Conservation (phyloP, 768 basidiomycete species). For the Lactifluus echinatus region DNA sequence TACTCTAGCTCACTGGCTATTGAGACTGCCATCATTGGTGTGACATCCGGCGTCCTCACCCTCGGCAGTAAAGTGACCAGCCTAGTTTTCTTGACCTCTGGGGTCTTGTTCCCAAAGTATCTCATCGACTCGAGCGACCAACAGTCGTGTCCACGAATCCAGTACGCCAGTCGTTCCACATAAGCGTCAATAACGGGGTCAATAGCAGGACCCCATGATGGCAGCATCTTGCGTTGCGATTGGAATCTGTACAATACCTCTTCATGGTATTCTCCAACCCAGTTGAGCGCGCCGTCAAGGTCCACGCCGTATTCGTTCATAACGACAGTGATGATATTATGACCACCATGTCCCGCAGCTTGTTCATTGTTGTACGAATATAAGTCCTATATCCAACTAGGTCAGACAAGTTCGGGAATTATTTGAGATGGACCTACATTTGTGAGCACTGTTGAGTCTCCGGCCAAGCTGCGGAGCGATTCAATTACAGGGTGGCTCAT, state of each 20-base stretch:
- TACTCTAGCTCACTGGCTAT: too few relatives aligned
- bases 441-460: slow-evolving; percentile 33
- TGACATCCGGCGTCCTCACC: too few relatives aligned
- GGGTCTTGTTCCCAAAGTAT: slow-evolving; percentile 55
- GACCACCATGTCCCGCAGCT: slow-evolving; percentile 22
- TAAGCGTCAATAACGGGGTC: slow-evolving; percentile 53
- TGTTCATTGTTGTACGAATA: slow-evolving; percentile 31
- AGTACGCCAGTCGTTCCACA: slow-evolving; percentile 53
- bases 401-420: background rate
- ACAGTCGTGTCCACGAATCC: slow-evolving; percentile 63
- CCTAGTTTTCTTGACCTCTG: slow-evolving; percentile 34
- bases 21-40: too few relatives aligned
- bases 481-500: slow-evolving; percentile 32
- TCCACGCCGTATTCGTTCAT: slow-evolving; percentile 22
- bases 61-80: too few relatives aligned
- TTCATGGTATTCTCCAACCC: background rate
- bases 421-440: slow-evolving; percentile 25
- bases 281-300: slow-evolving; percentile 25
- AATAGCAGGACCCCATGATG: slow-evolving; percentile 54
- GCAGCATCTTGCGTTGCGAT: slow-evolving; percentile 33
- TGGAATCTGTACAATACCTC: slow-evolving; percentile 24
- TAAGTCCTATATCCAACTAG: slow-evolving; percentile 20
- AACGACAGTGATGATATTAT: slow-evolving; percentile 27
- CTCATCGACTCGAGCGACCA: slow-evolving; percentile 66
- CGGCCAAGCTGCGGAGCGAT: slow-evolving; percentile 4